Conservation (phyloP, 2,329 filamentous ascomycete species). For the Ceratocystis ficicola region DNA sequence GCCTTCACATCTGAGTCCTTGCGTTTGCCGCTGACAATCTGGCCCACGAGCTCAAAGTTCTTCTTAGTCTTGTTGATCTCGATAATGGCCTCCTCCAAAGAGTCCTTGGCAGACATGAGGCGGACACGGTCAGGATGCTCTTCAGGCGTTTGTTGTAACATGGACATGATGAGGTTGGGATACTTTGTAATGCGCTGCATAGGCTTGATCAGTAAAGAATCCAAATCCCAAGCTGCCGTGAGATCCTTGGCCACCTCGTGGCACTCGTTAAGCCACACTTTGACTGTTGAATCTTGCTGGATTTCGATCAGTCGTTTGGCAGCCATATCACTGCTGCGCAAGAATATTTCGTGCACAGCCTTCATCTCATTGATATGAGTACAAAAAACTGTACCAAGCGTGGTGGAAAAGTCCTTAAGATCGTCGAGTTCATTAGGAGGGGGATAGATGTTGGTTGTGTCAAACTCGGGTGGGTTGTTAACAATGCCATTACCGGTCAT, state of each 20-base stretch:
- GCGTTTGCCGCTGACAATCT: constrained; percentile 66
- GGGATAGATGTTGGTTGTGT: constrained; percentile 33
- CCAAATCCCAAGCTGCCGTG: constrained; percentile 86
- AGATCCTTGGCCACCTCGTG: constrained; percentile 84
- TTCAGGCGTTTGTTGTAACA: constrained; percentile 65
- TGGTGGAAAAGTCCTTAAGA: constrained; percentile 40
- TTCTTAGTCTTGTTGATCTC: constrained; percentile 95
- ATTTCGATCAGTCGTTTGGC: constrained; percentile 50
- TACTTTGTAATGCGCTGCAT: constrained; percentile 93
- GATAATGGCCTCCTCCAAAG: constrained; percentile 54
- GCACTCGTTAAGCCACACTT: constrained; percentile 86
- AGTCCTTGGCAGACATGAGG: constrained; percentile 43
- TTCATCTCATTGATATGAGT: constrained; percentile 50
- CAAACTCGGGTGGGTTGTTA: constrained; percentile 31
- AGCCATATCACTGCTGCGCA: constrained; percentile 51
- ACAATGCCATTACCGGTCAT: constrained; percentile 30
- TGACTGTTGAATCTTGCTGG: constrained; percentile 51
- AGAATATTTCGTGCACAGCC: constrained; percentile 46
- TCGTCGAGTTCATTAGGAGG: constrained; percentile 36
- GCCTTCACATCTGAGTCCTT: constrained; percentile 79
- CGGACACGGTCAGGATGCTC: constrained; percentile 71
- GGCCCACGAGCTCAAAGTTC: constrained; percentile 81
- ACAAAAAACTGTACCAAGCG: constrained; percentile 43
- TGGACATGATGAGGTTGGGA: constrained; percentile 67
- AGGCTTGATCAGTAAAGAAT: constrained; percentile 93